Evolutionary conservation across 106 monocot genomes (phyloP), one percentile per base, ranked within the genome.

Genomic region (Acanthochlamys bracteata): DNA sequence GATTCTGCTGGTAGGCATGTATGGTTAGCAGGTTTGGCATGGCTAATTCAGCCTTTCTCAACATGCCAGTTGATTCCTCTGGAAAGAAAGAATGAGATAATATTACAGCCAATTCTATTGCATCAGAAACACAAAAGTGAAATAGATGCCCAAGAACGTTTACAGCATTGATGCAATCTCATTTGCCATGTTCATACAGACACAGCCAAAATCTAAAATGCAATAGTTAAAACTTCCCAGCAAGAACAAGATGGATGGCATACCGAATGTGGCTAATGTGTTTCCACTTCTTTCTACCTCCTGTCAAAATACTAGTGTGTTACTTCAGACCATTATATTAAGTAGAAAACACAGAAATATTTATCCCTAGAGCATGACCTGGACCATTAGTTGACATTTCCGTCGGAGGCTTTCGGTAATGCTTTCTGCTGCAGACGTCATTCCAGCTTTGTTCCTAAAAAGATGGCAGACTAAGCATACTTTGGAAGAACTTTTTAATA

Each of bases 351-450:
- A n/a, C n/a, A n/a, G n/a, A n/a, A n/a, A n/a, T n/a, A n/a, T n/a
- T 43, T 43, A 7, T 52, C 49, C 22, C 20, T 11, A 42, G 46
- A 51, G 11, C 14, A 56, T 76, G 68, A 89, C 94, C 83, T 96
- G 95, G 83, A 96, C 83, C 95, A 96, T 90, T 68, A 96, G 25
- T 51, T 96, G 95, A 55, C 84, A 82, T 55, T 82, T 78, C 6
- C 94, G 81, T 11, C 94, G 81, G 59, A 96, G 90, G 73, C 90
- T 88, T 20, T 96, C 90, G 14, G 95, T 96, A 23, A 96, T 83
- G 60, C 84, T 83, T 80, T 96, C 95, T 55, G 95, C 84, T 61
- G 95, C 90, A 72, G 90, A 85, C 55, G 82, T 85, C 87, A 96
- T 84, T 46, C 95, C 95, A 74, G 72, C 69, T 64, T 96, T 88